A percentile compares a stretch with the other conserved stretches of the same genome.
These are phyloP conservation scores for Neoarthrinium moseri DNA, from an alignment of 2,329 filamentous ascomycete species.

Conservation along the genomic window DNA sequence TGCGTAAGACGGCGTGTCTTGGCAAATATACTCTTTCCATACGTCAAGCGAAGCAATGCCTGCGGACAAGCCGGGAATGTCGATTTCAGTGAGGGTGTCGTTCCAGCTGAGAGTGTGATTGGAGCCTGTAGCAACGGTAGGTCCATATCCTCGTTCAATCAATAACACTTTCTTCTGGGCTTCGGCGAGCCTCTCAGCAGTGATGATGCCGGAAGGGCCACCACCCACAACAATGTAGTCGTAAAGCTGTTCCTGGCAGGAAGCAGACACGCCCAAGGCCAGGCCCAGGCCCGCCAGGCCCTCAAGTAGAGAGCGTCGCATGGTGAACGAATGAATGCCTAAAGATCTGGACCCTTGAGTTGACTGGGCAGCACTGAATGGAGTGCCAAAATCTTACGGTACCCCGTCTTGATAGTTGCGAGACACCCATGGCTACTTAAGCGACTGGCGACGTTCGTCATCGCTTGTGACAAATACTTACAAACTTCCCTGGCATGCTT, in stretches of 20 bases:
- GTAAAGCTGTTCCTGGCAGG: constrained; percentile 15
- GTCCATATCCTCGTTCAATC: constrained; percentile 12
- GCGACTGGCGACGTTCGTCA: too few species aligned
- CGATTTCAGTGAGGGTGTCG: constrained; percentile 19
- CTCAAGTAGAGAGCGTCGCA: not conserved
- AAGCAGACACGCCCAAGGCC: constrained; percentile 5
- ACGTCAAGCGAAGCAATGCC: constrained; percentile 9
- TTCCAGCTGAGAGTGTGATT: constrained; percentile 23
- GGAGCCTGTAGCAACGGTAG: constrained; percentile 15
- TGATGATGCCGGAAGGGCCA: constrained; percentile 18
- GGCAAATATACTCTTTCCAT: constrained; percentile 18
- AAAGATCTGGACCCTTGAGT: too few species aligned
- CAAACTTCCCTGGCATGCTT: too few species aligned
- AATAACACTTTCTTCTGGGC: constrained; percentile 6
- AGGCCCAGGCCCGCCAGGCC: constrained; percentile 10
- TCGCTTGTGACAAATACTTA: too few species aligned
- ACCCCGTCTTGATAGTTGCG: too few species aligned
- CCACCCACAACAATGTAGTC: constrained; percentile 29
- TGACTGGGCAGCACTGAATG: too few species aligned
- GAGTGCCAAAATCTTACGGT: too few species aligned
- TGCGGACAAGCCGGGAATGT: constrained; percentile 18
- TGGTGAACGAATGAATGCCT: not conserved
- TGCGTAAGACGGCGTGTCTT: constrained; percentile 23
- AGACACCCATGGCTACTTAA: too few species aligned
- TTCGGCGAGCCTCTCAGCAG: constrained; percentile 7